These are phyloP conservation scores for Physaria fendleri DNA, from an alignment of 345 rosid species.

Conservation along the genomic window DNA sequence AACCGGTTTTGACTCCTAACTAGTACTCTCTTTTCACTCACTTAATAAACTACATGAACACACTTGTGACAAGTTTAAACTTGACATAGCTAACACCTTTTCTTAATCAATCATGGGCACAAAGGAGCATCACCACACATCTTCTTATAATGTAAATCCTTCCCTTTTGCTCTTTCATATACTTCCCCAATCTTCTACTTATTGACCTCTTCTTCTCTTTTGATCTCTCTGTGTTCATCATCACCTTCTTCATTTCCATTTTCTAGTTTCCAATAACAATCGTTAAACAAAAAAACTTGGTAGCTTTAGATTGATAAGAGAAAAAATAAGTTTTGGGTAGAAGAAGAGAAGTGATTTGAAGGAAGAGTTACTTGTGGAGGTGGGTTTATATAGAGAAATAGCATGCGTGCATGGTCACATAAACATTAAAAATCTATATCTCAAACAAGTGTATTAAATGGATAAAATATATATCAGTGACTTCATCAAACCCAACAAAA, in stretches of 20 bases:
- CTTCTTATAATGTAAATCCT: constrained; percentile 67
- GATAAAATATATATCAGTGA: background rate
- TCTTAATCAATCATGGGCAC: constrained; percentile 57
- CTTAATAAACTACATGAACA: background rate
- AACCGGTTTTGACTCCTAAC: background rate
- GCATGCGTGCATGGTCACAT: constrained; percentile 16
- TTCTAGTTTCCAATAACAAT: constrained; percentile 8
- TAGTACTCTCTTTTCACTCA: constrained; percentile 3
- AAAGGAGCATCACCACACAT: constrained; percentile 73
- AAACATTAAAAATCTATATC: background rate
- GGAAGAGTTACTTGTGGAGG: constrained; percentile 8
- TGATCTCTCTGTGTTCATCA: constrained; percentile 30
- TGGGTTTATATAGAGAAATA: constrained; percentile 3
- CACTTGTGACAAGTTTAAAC: background rate
- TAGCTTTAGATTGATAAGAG: background rate
- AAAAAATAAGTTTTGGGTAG: background rate
- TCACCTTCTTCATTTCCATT: constrained; percentile 22
- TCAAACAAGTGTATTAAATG: background rate
- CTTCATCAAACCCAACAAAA: constrained; percentile 16
- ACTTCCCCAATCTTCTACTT: constrained; percentile 52
- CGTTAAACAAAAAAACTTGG: background rate
- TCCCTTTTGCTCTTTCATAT: constrained; percentile 56
- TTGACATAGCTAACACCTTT: background rate
- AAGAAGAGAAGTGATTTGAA: background rate
- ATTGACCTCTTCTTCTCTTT: constrained; percentile 39